Evolutionary conservation across 129 eudicot species (phyloP), one percentile per base, ranked within the genome.

Genomic region (Lonicera japonica): DNA sequence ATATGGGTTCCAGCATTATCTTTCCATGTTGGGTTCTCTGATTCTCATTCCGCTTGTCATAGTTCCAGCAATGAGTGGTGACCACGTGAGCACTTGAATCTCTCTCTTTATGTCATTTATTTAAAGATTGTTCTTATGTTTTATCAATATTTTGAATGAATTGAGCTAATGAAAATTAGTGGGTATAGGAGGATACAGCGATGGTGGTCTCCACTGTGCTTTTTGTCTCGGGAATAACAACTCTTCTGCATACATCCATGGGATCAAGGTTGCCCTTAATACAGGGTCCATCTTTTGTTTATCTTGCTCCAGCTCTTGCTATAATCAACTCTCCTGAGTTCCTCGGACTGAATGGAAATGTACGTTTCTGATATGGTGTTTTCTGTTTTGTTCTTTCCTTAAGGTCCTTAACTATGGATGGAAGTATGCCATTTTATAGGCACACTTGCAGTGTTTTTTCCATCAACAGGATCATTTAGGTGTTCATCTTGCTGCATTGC

Each of bases 21-120:
- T 91, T 24, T 91, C 98, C 12, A 91, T 87, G 54, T 46, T 91
- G 79, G 96, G 96, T 24, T 87, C 98, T 12, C 48, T 91, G 79
- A 75, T 91, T 56, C 75, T 91, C 7, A 78, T 91, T 61, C 98
- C 98, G 24, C 95, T 91, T 25, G 96, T 91, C 45, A 84, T 91
- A 51, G 96, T 91, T 69, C 96, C 98, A 39, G 96, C 91, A 60
- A 91, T 91, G 98, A 96, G 98, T 61, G 98, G 98, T 54, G 71
- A 73, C 67, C 66, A 82, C 75, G 98, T 91, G 80, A 91, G 98
- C 61, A 91, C 66, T 69, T 41, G 36, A 41, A 29, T 60, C 58
- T 20, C 6, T 66, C 58, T 55, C 38, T 53, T 10, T 10, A 55
- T 40, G 6, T 53, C 14, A 5, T 60, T 65, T 21, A 11, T 21